Evolutionary conservation across 306 rosid species (phyloP).

Genomic region (Chamaecrista fasciculata): DNA sequence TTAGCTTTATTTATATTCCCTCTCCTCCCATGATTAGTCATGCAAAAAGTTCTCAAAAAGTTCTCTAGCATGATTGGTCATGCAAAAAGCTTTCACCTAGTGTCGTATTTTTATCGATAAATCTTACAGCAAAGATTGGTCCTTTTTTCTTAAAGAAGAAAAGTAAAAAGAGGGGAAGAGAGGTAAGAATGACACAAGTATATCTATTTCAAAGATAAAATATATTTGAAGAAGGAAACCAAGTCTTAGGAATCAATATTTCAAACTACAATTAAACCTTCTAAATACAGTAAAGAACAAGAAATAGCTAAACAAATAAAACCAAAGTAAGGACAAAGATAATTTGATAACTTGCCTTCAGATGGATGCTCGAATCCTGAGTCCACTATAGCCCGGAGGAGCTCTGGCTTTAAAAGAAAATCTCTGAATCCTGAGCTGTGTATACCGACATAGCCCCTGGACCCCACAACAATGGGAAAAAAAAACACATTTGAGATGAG

Average conservation of each 20-base stretch:
- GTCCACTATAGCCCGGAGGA: slow-evolving; percentile 78
- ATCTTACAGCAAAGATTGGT: too few relatives aligned
- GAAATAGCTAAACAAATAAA: neutral
- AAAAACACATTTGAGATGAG: neutral
- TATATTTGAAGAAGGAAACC: neutral
- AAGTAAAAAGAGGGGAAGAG: too few relatives aligned
- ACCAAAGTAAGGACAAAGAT: neutral
- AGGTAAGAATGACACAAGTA: neutral
- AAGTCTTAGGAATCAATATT: neutral
- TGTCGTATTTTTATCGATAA: too few relatives aligned
- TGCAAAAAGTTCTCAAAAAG: too few relatives aligned
- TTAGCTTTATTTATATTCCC: too few relatives aligned
- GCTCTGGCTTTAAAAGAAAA: slow-evolving; percentile 83
- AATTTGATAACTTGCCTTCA: slow-evolving; percentile 52
- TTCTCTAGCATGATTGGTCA: too few relatives aligned
- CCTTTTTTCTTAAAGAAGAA: too few relatives aligned
- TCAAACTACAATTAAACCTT: neutral
- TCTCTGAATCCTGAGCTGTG: slow-evolving; percentile 87
- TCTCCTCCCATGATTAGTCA: too few relatives aligned
- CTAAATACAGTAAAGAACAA: neutral
- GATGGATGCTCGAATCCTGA: slow-evolving; percentile 88
- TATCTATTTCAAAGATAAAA: neutral
- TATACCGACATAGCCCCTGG: slow-evolving; percentile 84
- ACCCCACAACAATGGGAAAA: neutral
- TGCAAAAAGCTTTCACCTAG: too few relatives aligned